Base-by-base conservation (phyloP, 495 filamentous ascomycete genomes). In the Apodospora peruviana region DNA sequence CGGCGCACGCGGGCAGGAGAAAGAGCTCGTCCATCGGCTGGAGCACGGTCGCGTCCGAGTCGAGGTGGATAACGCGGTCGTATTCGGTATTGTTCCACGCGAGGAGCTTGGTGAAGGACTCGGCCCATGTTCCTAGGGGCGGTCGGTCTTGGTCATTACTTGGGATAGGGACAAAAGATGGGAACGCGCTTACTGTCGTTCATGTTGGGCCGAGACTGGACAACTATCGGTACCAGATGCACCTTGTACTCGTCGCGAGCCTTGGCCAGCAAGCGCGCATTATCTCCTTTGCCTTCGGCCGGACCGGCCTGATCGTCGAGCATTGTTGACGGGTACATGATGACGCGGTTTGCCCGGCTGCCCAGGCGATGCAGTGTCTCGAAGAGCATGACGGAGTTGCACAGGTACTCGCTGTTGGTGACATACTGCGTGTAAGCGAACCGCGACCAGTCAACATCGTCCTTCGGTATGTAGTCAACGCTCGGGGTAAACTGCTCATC, bases 351-450 rank as follows among this genome's bases (percentile, higher is more conserved):
- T 2, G 86, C 83, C 49, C 77, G 76, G 53, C 78, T 84, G 11
- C 76, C 81, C 0, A 84, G 64, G 22, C 76, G 70, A 20, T 81
- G 56, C 41, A 90, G 52, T 16, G 75, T 69, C 55, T 85, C 84
- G 51, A 90, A 83, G 5, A 90, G 70, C 85, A 91, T 86, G 44
- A 91, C 60, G 2, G 81, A 79, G 58, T 88, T 89, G 67, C 87
- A 91, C 2, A 91, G 75, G 61, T 87, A 85, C 3, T 78, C 70
- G 45, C 72, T 74, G 35, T 76, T 77, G 12, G 85, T 87, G 17
- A 83, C 87, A 67, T 89, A 91, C 61, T 82, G 80, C 9, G 75
- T 77, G 56, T 89, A 89, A 22, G 86, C 86, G 52, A 73, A 85
- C 24, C 69, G 72, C 17, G 78, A 76, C 81, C 82, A 87, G 47